Evolutionary conservation across 257 asterid genomes (phyloP).

Genomic region (Nicotiana otophora): DNA sequence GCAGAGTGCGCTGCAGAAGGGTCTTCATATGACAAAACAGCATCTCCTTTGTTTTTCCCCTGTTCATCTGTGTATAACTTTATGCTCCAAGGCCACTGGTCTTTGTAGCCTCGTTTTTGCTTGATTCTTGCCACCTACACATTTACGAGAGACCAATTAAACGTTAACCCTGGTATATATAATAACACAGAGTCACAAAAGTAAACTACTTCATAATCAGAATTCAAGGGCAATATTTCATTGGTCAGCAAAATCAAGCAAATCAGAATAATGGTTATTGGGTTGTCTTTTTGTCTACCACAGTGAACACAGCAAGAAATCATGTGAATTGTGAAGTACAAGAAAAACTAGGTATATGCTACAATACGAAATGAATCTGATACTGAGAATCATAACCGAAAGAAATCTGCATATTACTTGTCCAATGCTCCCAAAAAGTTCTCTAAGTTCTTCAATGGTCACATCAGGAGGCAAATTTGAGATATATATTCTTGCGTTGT

Average conservation of each 20-base stretch:
- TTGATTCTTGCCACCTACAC: slow-evolving; percentile 92
- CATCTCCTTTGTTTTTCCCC: slow-evolving; percentile 98
- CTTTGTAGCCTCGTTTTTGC: slow-evolving; percentile 97
- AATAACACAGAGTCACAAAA: not conserved
- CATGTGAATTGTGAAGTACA: not conserved
- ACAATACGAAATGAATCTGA: not conserved
- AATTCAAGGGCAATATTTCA: not conserved
- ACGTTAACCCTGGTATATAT: not conserved
- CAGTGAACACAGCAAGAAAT: not conserved
- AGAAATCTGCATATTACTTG: slow-evolving; percentile 66
- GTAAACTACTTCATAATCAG: not conserved
- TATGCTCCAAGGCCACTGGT: slow-evolving; percentile 99
- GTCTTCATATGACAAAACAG: slow-evolving; percentile 91
- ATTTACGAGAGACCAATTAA: not conserved
- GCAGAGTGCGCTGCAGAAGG: slow-evolving; percentile 99
- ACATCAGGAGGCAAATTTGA: slow-evolving; percentile 98
- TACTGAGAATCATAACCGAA: slow-evolving; percentile 18
- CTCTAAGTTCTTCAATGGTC: slow-evolving; percentile 82
- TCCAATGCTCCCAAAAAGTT: slow-evolving; percentile 98
- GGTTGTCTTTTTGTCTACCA: not conserved
- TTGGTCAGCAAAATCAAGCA: not conserved
- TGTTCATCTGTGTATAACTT: slow-evolving; percentile 89
- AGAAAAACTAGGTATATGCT: not conserved
- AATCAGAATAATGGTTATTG: not conserved
- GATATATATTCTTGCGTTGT: slow-evolving; percentile 91